phyloP scores from a whole-genome alignment of 805 yeast genomes.

The Maudiozyma saulgeensis region DNA sequence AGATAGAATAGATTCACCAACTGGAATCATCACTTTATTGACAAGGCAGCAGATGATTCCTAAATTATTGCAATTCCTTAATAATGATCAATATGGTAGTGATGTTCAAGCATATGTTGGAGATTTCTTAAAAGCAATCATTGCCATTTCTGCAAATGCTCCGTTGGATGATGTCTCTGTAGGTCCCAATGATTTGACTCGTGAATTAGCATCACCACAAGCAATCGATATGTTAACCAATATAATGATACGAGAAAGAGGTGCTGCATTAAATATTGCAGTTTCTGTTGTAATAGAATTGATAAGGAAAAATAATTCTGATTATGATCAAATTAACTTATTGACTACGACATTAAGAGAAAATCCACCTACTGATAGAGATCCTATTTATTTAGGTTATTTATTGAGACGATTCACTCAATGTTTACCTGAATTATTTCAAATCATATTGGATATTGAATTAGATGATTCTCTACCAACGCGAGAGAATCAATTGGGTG shows the following conservation, averaged over 20 bases:
- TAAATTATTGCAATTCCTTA: constrained; percentile 51
- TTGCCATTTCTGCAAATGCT: constrained; percentile 83
- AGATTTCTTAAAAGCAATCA: constrained; percentile 84
- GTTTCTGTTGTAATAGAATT: constrained; percentile 89
- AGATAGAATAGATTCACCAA: constrained; percentile 77
- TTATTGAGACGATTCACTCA: constrained; percentile 65
- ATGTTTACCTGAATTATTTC: constrained; percentile 32
- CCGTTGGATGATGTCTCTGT: constrained; percentile 67
- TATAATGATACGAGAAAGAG: constrained; percentile 57
- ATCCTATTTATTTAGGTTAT: constrained; percentile 85
- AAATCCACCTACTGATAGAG: constrained; percentile 83
- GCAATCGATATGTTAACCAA: constrained; percentile 52
- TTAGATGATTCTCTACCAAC: constrained; percentile 14
- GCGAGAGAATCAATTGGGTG: constrained; percentile 55
- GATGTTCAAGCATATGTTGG: constrained; percentile 83
- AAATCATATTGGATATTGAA: constrained; percentile 19
- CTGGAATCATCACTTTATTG: constrained; percentile 72
- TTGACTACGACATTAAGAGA: constrained; percentile 64
- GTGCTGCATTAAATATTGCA: constrained; percentile 79
- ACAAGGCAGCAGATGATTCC: constrained; percentile 65
- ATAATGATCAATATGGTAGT: constrained; percentile 43
- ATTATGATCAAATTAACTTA: constrained; percentile 80
- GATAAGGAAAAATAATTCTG: constrained; percentile 88
- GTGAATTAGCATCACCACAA: constrained; percentile 69
- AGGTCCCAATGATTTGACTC: constrained; percentile 85